These are phyloP conservation scores for Cyberlindnera meyerae DNA, from an alignment of 805 yeast species.

Conservation along the genomic window DNA sequence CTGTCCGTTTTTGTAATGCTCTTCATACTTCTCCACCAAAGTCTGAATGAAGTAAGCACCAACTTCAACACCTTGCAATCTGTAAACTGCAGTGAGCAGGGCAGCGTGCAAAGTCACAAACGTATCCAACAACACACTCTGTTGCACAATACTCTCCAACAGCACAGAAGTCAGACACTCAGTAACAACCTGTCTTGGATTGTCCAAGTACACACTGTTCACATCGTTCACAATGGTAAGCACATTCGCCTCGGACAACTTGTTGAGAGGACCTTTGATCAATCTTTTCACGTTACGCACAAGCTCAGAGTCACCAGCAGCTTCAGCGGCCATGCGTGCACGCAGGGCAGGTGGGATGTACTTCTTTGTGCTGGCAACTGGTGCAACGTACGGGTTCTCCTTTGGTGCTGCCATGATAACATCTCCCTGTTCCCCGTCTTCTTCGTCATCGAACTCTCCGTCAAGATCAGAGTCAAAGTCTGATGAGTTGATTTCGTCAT, in stretches of 20 bases:
- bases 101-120: slow-evolving; percentile 79
- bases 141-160: slow-evolving; percentile 57
- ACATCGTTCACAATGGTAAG: slow-evolving; percentile 65
- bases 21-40: slow-evolving; percentile 65
- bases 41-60: slow-evolving; percentile 84
- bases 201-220: slow-evolving; percentile 51
- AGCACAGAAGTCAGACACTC: slow-evolving; percentile 60
- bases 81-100: slow-evolving; percentile 66
- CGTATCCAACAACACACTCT: slow-evolving; percentile 67
- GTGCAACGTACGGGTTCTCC: slow-evolving; percentile 78
- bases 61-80: slow-evolving; percentile 78
- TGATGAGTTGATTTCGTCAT: slow-evolving; percentile 38
- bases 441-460: slow-evolving; percentile 30
- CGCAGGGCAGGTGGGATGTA: slow-evolving; percentile 90
- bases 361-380: slow-evolving; percentile 34
- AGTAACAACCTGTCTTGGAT: slow-evolving; percentile 79
- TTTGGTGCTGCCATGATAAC: slow-evolving; percentile 30
- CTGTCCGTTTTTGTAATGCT: slow-evolving; percentile 34
- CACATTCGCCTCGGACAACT: slow-evolving; percentile 83
- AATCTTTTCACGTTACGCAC: slow-evolving; percentile 47
- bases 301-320: slow-evolving; percentile 40
- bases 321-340: slow-evolving; percentile 34
- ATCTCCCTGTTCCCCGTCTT: slow-evolving; percentile 27
- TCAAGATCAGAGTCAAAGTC: slow-evolving; percentile 41
- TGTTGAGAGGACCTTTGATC: slow-evolving; percentile 81